Conservation (phyloP, 2,329 filamentous ascomycete species). For the Aspergillus sp. region DNA sequence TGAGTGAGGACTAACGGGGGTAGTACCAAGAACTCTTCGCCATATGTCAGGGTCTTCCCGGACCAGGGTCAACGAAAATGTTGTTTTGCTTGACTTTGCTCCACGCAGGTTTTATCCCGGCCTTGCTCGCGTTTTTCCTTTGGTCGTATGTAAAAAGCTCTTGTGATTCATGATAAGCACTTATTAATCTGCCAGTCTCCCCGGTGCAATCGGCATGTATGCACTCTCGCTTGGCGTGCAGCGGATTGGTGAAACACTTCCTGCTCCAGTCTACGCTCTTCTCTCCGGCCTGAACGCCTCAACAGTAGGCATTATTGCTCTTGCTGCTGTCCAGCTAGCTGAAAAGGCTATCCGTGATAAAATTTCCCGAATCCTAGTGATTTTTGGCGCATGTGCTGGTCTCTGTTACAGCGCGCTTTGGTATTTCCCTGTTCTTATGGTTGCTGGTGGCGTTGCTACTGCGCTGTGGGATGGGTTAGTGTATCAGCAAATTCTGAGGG, state of each 20-base stretch:
- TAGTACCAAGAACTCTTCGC: conserved; percentile 73
- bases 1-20: too few species aligned
- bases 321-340: not conserved
- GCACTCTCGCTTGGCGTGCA: conserved; percentile 50
- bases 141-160: conserved; percentile 45
- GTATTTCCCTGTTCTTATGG: not conserved
- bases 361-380: conserved; percentile 26
- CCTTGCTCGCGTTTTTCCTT: conserved; percentile 59
- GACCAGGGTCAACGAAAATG: conserved; percentile 71
- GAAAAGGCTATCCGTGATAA: not conserved
- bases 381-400: conserved; percentile 37
- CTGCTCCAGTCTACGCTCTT: not conserved
- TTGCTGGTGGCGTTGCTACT: not conserved
- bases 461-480: not conserved
- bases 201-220: conserved; percentile 62
- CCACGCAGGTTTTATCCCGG: conserved; percentile 59
- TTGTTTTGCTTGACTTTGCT: conserved; percentile 67
- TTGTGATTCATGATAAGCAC: too few species aligned
- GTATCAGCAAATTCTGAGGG: conserved; percentile 43
- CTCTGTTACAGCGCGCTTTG: not conserved
- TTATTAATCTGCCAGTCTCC: conserved; percentile 49
- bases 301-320: not conserved
- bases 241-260: not conserved
- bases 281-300: not conserved
- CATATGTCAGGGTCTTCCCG: conserved; percentile 65